These are phyloP conservation scores for Paramecium caudatum DNA, from an alignment of 73 alveolate species.

Conservation along the genomic window DNA sequence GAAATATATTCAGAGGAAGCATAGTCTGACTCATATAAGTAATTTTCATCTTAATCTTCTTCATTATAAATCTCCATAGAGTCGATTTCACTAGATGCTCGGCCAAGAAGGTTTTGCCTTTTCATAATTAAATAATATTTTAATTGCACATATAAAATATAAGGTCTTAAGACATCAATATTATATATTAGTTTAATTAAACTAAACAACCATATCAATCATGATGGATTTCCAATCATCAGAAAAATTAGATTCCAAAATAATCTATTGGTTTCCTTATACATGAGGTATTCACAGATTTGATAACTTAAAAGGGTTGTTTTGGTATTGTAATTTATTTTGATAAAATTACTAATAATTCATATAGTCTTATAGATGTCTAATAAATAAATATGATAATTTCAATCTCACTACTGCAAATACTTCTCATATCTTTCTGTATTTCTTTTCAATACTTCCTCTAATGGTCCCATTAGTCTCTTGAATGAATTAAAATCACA, in stretches of 20 bases:
- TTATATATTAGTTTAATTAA: too few relatives aligned
- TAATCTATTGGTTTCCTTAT: too few relatives aligned
- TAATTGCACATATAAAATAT: too few relatives aligned
- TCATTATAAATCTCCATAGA: neutral
- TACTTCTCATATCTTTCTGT: slow-evolving; percentile 10
- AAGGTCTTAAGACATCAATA: too few relatives aligned
- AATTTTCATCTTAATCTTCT: neutral
- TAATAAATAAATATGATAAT: neutral
- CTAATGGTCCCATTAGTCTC: slow-evolving; percentile 86
- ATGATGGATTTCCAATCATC: too few relatives aligned
- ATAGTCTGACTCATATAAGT: neutral
- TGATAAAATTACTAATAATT: too few relatives aligned
- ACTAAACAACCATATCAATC: too few relatives aligned
- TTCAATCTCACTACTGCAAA: slow-evolving; percentile 10
- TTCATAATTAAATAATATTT: neutral
- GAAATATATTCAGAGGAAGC: neutral
- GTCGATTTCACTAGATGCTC: slow-evolving; percentile 37
- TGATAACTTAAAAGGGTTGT: too few relatives aligned
- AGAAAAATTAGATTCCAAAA: too few relatives aligned
- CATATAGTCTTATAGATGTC: too few relatives aligned
- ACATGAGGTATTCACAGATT: too few relatives aligned
- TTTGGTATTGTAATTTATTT: too few relatives aligned
- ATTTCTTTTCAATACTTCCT: slow-evolving; percentile 72
- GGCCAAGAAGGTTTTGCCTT: slow-evolving; percentile 2
- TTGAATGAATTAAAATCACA: slow-evolving; percentile 82